These are phyloP conservation scores for Cryphonectria naterciae DNA, from an alignment of 2,329 filamentous ascomycete genomes.

Conservation along the genomic window DNA sequence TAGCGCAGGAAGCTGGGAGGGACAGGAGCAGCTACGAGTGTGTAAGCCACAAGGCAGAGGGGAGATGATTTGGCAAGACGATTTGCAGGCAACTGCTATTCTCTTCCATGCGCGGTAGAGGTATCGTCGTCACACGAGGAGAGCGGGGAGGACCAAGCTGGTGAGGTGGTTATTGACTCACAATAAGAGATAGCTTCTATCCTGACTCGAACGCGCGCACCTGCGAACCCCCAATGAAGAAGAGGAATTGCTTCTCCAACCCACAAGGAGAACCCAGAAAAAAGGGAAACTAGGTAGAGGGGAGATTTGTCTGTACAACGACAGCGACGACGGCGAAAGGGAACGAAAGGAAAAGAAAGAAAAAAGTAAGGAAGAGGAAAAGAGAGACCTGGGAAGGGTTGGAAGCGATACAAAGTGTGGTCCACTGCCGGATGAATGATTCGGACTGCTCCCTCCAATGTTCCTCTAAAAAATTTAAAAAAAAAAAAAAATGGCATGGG, in stretches of 20 bases:
- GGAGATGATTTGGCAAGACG: background rate
- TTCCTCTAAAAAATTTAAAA: background rate
- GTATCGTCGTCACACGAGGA: background rate
- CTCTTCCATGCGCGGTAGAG: background rate
- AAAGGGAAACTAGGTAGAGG: constrained; percentile 15
- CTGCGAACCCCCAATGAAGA: constrained; percentile 16
- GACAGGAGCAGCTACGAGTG: too few species aligned
- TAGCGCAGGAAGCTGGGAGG: background rate
- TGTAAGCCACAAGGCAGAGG: background rate
- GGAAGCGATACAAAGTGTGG: constrained; percentile 3
- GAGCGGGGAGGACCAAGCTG: background rate
- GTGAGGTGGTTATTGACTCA: constrained; percentile 27
- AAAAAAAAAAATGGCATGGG: background rate
- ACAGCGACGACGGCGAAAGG: background rate
- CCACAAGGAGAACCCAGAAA: constrained; percentile 4
- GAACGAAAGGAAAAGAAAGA: too few species aligned
- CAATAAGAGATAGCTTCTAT: constrained; percentile 21
- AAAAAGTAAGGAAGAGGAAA: background rate
- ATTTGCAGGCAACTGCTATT: background rate
- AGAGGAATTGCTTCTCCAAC: constrained; percentile 15
- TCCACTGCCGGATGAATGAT: constrained; percentile 5
- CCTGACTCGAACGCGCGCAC: constrained; percentile 29
- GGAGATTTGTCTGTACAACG: constrained; percentile 25
- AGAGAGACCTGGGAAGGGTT: background rate
- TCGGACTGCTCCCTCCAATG: background rate